Evolutionary conservation across 2,329 filamentous ascomycete species (phyloP), one percentile per base, ranked within the genome.

Genomic region (Phaeophleospora eucalypticola): DNA sequence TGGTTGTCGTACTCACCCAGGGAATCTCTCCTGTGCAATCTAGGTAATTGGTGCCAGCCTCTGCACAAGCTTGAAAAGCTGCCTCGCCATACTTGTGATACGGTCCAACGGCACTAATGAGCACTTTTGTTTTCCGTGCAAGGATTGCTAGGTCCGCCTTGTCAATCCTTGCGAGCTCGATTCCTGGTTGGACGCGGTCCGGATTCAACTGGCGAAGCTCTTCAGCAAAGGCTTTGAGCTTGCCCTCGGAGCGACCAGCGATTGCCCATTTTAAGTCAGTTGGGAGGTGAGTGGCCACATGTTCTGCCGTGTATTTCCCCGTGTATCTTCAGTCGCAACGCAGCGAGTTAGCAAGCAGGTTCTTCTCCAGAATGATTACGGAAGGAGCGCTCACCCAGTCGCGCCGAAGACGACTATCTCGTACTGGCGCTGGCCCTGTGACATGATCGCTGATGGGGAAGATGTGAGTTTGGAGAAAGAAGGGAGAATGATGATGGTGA

Each of bases 201-300:
- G 82, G 74, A 63, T 86, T 86, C 48, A 86, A 60, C 46, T 70
- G 64, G 58, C 82, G 81, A 64, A 90, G 77, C 45, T 87, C 81
- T 43, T 81, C 72, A 6, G 82, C 80, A 9, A 96, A 68, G 34
- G 71, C 69, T 56, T 85, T 78, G 3, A 97, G 77, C 67, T 95
- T 95, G 40, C 75, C 71, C 40, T 77, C 72, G n/a, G 87, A 90
- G 19, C 90, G 85, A 21, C 90, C 90, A 37, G 89, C 87, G 45
- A 96, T 74, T 12, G 88, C 90, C 90, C 90, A 96, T 72, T 82
- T 89, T 52, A 95, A 67, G 64, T 88, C 80, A 15, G 85, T 87
- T 0, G 89, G 86, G 1, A 89, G 73, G 54, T 80, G 71, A 12
- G 76, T 76, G 43, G 82, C 76, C 60, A 95, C 84, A 67, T 93